Evolutionary conservation across 2,329 filamentous ascomycete genomes (phyloP), one percentile per base, ranked within the genome.

Genomic region (Aspergillus alliaceus): DNA sequence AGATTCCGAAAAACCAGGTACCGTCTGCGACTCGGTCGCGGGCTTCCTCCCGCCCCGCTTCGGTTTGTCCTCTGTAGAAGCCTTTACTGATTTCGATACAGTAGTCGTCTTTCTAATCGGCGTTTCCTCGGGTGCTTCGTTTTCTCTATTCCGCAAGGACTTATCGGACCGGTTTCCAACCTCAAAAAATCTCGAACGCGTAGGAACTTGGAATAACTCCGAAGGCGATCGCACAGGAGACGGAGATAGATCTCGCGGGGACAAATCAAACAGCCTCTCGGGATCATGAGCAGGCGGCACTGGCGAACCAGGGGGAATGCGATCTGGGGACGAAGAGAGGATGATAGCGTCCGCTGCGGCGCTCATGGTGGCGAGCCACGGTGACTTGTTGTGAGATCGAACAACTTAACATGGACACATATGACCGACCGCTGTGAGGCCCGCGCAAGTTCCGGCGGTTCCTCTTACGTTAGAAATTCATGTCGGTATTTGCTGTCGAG

Each of bases 241-340:
- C 9, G 69, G 64, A 47, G 71, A 68, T 34, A 54, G 40, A 18
- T 47, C 59, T 52, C 42, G 59, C 48, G 67, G 68, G 35, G 62
- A 64, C 11, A 62, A n/a, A 6, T 51, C 59, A 40, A 62, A 54
- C 6, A 60, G 29, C 15, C 51, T 59, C 24, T 61, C 60, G 9
- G 51, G 20, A 51, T 61, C 59, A 47, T 62, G 56, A 22, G 55
- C 34, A 47, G 59, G 39, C 46, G 69, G 73, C 57, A 64, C 68
- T 65, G 75, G 72, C 15, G 62, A 68, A 42, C 56, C 62, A 50
- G 69, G 57, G 57, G 71, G 63, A 62, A 72, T 49, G 42, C 57
- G 65, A 34, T 69, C 69, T 25, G 77, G 75, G 4, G 77, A 77
- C 18, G 77, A 79, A 25, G 75, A 77, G 51, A 79, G 64, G 54